Evolutionary conservation across 1,284 basidiomycete species (phyloP), one percentile per base, ranked within the genome.

Genomic region (Gomphus bonarii): DNA sequence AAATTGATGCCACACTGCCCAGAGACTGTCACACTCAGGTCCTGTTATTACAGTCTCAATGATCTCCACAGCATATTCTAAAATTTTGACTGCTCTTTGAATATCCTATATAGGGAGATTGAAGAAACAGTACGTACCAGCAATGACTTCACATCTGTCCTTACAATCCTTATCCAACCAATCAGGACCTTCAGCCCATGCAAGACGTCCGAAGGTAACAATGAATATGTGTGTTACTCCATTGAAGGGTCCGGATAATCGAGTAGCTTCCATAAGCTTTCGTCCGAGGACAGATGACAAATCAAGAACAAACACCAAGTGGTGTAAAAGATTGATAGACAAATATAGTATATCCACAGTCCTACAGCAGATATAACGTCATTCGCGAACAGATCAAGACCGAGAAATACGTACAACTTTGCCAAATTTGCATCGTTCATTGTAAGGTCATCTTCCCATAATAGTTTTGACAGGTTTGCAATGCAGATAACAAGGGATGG

Each of bases 191-290:
- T 82, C 81, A 2, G 83, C 82, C 62, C 82, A 92, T 55, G 82
- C 81, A 56, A 93, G 73, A 57, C 84, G 73, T 30, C 90, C 87
- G 55, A 94, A 78, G 3, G 82, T 80, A 9, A 89, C 80, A 36
- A 85, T 80, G 64, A 91, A 91, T 63, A 84, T 75, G 64, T 92
- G 84, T n/a, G 75, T 75, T n/a, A 88, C 67, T 20, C 84, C 84
- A 61, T 79, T 82, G 67, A 85, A 88, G 48, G 72, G 70, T 31
- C 76, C 74, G 50, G 71, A 68, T 52, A 53, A 46, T 4, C 50
- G 42, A 7, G 74, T 73, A 8, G 79, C 75, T 36, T 73, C 69
- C 55, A 78, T 74, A 31, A 88, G 72, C 65, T 78, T 78, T 36
- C 76, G 72, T 22, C 78, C 75, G 49, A 88, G 67, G 64, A 79